Evolutionary conservation across 805 yeast genomes (phyloP).

Genomic region (Zygoascus flipseniorum): DNA sequence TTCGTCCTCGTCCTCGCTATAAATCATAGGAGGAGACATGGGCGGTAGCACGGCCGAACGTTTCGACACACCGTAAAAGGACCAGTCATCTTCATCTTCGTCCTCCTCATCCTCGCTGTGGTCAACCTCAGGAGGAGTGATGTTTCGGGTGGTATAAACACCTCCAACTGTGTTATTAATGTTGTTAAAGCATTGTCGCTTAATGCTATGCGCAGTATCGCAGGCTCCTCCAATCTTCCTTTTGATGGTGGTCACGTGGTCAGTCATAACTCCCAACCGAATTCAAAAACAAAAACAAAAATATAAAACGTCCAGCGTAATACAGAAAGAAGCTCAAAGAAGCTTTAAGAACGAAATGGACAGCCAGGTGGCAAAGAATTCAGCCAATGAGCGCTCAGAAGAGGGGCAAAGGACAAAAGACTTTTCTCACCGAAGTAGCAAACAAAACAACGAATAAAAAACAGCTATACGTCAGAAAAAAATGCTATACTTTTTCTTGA

Average conservation of each 20-base stretch:
- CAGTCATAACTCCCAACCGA: background rate
- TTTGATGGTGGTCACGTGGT: background rate
- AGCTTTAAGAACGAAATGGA: background rate
- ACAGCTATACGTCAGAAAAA: background rate
- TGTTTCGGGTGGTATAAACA: background rate
- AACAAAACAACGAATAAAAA: background rate
- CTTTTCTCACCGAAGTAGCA: background rate
- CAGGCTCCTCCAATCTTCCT: background rate
- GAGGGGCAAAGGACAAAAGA: background rate
- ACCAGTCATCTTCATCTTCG: constrained; percentile 5
- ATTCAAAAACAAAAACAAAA: background rate
- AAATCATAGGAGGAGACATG: constrained; percentile 2
- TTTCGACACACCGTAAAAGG: constrained; percentile 3
- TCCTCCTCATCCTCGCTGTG: constrained; percentile 1
- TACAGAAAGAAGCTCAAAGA: background rate
- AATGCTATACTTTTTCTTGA: background rate
- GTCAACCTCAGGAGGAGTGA: background rate
- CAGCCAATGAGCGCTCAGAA: background rate
- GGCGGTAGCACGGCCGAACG: background rate
- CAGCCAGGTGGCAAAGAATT: background rate
- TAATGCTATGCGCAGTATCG: background rate
- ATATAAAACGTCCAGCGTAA: background rate
- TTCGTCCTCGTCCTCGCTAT: constrained; percentile 4
- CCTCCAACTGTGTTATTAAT: background rate
- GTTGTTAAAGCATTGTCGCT: background rate